Evolutionary conservation across 495 filamentous ascomycete genomes (phyloP).

Genomic region (Xylaria venustula): DNA sequence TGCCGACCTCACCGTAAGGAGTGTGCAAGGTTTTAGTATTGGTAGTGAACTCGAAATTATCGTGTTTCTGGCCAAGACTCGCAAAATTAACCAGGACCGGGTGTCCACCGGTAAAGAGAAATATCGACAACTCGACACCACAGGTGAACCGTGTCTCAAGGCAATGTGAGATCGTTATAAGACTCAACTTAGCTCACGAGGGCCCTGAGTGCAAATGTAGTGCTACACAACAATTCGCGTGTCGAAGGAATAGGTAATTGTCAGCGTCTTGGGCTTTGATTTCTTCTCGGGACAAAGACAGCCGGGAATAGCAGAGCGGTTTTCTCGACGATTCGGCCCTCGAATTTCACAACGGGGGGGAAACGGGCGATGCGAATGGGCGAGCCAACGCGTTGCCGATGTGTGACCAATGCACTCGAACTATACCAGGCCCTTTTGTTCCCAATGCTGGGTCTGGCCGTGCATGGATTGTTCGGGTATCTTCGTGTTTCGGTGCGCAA

Average conservation of each 20-base stretch:
- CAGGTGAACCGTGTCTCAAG: not conserved
- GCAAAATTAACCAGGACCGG: not conserved
- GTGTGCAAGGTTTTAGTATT: constrained; percentile 2
- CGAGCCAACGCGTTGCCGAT: not conserved
- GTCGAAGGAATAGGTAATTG: not conserved
- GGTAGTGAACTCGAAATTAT: not conserved
- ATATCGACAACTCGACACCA: not conserved
- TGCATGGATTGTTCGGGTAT: not conserved
- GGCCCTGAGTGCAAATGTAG: not conserved
- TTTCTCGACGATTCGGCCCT: not conserved
- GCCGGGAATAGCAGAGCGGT: not conserved
- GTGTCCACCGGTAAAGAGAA: not conserved
- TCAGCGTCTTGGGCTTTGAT: not conserved
- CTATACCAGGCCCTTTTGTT: not conserved
- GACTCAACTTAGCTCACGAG: not conserved
- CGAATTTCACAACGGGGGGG: not conserved
- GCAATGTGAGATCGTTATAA: not conserved
- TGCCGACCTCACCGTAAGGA: not conserved
- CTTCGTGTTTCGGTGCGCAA: constrained; percentile 27
- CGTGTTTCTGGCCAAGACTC: not conserved
- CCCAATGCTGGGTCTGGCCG: not conserved
- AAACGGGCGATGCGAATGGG: not conserved
- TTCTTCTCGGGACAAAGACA: not conserved
- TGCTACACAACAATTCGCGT: not conserved
- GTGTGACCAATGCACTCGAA: constrained; percentile 9